Base-by-base conservation (phyloP, 2,329 filamentous ascomycete species). In the Onygenales sp. region DNA sequence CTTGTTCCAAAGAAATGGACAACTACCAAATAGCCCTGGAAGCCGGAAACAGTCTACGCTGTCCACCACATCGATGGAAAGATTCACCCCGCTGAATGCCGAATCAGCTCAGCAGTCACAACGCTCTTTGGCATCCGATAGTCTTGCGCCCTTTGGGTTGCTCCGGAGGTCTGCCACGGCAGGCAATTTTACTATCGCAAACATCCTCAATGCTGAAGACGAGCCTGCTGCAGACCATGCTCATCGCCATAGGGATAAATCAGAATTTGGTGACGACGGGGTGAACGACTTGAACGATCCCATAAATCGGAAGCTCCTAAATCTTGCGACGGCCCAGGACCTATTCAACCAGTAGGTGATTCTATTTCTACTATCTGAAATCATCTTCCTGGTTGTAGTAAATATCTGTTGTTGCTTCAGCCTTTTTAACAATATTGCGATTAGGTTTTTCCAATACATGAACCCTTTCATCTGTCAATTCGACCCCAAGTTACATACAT, bases 391-490 rank as follows among this genome's bases (percentile, higher is more conserved):
- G n/a, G 5, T 11, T 6, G 5, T 27, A 27, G 21, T 27, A 27
- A 27, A 27, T 27, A 27, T 27, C 21, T 27, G n/a, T 48, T 44
- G 42, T 9, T 44, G 42, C 3, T 10, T 3, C 6, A 32, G 21
- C 21, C 21, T 11, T 27, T 27, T 27, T 27, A 27, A 27, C 21
- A 27, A 27, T 27, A 27, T 27, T 10, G 5, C 7, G 17, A 34
- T 42, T 11, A 70, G 70, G 17, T 74, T 73, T 53, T 68, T 73
- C 53, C 57, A 59, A 31, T 66, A 65, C 48, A 60, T 72, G 27
- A 73, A 73, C 48, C 68, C 69, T 1, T 73, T 69, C n/a, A 69
- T 73, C 21, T 66, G 65, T 54, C 70, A 72, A 50, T 60, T 74
- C 9, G 71, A 73, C 48, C 69, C 67, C 2, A 53, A 50, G 1